Conservation (phyloP, 2,329 filamentous ascomycete genomes). For the Amylocarpus encephaloides region DNA sequence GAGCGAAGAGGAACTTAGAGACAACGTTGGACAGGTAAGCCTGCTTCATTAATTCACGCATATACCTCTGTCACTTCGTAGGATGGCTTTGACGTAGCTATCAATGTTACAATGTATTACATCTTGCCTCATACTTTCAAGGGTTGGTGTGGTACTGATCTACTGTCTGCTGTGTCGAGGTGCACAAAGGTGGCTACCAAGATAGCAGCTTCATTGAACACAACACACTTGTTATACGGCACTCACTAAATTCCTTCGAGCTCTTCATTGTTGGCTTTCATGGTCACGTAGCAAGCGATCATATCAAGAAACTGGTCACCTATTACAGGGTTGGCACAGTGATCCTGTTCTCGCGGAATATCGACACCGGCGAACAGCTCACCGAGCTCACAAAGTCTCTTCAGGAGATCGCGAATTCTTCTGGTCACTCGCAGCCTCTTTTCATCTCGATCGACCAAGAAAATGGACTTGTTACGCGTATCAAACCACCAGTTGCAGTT, state of each 20-base stretch:
- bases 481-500: slow-evolving; percentile 35
- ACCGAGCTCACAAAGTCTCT: slow-evolving; percentile 33
- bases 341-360: slow-evolving; percentile 38
- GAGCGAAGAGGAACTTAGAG: slow-evolving; percentile 22
- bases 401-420: slow-evolving; percentile 35
- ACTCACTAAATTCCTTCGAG: slow-evolving; percentile 20
- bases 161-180: not conserved
- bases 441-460: slow-evolving; percentile 42
- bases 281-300: slow-evolving; percentile 33
- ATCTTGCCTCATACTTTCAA: not conserved
- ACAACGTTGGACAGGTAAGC: slow-evolving; percentile 25
- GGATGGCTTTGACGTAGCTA: no score
- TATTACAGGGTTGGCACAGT: slow-evolving; percentile 37
- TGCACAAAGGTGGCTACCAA: not conserved
- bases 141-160: not conserved
- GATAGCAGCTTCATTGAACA: not conserved
- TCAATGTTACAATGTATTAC: no score
- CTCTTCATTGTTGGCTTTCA: slow-evolving; percentile 41
- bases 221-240: not conserved
- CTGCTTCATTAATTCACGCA: not conserved
- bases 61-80: not conserved
- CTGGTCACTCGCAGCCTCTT: slow-evolving; percentile 35
- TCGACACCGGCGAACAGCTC: slow-evolving; percentile 35
- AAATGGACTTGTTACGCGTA: slow-evolving; percentile 39
- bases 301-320: slow-evolving; percentile 38